These are phyloP conservation scores for Schoenoplectus triqueter DNA, from an alignment of 202 grass and related monocot species.

Conservation along the genomic window DNA sequence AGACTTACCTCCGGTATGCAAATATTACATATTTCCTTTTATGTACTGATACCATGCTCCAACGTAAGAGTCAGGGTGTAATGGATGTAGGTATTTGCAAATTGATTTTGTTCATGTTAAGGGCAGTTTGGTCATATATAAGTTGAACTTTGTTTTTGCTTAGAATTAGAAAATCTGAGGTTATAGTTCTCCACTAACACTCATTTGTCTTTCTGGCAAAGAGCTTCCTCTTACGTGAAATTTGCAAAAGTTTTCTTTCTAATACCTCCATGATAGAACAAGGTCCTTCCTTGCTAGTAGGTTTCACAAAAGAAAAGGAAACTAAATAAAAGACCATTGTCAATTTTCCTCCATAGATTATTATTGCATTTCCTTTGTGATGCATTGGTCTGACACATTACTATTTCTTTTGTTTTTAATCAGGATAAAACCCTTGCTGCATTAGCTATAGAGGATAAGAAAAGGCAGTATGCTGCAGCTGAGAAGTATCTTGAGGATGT, in stretches of 20 bases:
- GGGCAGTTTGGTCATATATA: constrained; percentile 36
- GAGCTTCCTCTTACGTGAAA: not conserved
- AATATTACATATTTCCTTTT: not conserved
- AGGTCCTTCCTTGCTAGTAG: not conserved
- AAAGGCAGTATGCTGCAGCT: constrained; percentile 88
- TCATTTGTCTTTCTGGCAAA: not conserved
- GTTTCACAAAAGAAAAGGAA: not conserved
- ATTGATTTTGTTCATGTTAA: constrained; percentile 2
- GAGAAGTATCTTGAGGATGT: constrained; percentile 99
- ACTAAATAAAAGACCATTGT: not conserved
- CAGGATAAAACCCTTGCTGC: constrained; percentile 99
- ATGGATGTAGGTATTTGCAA: not conserved
- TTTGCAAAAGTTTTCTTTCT: not conserved
- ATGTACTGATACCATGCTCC: not conserved
- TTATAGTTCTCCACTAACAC: not conserved
- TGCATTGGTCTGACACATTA: not conserved
- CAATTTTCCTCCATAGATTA: not conserved
- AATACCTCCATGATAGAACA: not conserved
- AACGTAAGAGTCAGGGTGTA: not conserved
- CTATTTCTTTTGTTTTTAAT: constrained; percentile 32
- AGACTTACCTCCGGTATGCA: constrained; percentile 87
- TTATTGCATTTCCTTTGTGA: not conserved
- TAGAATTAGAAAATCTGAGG: constrained; percentile 6
- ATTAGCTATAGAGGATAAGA: constrained; percentile 98
- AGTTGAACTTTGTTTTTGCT: not conserved